Evolutionary conservation across 2,329 filamentous ascomycete genomes (phyloP), one percentile per base, ranked within the genome.

Genomic region (Arthrinium puccinioides): DNA sequence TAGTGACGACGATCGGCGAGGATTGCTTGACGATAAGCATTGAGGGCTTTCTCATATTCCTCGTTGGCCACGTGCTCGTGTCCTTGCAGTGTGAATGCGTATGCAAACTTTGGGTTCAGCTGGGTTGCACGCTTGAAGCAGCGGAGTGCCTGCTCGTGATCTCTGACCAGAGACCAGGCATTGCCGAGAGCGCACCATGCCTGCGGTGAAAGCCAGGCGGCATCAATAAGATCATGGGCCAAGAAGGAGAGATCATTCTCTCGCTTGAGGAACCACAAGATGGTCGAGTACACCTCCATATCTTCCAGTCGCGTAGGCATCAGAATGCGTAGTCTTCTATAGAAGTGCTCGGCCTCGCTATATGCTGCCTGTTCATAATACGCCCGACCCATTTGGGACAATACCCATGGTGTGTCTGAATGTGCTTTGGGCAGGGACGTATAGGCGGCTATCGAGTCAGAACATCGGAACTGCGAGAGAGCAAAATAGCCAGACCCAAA

Each of bases 261-360:
- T 45, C 85, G 82, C 61, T 94, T 95, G 44, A 96, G 67, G 59
- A 96, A 89, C 92, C 94, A 98, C n/a, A 98, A 72, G n/a, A 94
- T 83, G 1, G 92, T 98, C 11, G 90, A 97, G 62, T 95, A 98
- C 24, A 97, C 82, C 56, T 98, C 92, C 89, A 97, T 96, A 54
- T 96, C 89, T 55, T 94, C 84, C 30, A 94, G 71, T 4, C 87
- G 79, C 1, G 86, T 85, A 1, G 90, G 90, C 10, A 86, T 82
- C 48, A 92, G 71, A 21, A 82, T 76, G 35, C 87, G 81, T 47
- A 98, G 76, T 39, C 81, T 79, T 40, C 79, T 73, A 59, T 95
- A 98, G 52, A 82, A 84, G 46, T 84, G 87, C 56, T 95, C 90
- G 4, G 92, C 87, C 45, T 95, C 87, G 3, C 70, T 67, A 55